These are phyloP conservation scores for Coemansia sp. DNA, from an alignment of 192 early-diverging fungal species.

Conservation along the genomic window DNA sequence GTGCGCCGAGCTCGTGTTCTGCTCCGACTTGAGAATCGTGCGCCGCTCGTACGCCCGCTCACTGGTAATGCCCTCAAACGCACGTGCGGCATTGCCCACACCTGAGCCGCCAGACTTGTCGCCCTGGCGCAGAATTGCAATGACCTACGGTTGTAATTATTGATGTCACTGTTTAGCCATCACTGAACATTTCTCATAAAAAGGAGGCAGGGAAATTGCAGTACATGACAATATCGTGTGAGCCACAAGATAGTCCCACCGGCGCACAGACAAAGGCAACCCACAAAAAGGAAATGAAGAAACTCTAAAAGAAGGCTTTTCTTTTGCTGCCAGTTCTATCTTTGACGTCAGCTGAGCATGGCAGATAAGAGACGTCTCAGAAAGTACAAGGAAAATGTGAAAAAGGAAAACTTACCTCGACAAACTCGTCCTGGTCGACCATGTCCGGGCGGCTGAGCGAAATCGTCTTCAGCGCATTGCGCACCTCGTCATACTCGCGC, in stretches of 20 bases:
- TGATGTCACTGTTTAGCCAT: background rate
- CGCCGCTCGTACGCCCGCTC: slow-evolving; percentile 62
- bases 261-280: too few species aligned
- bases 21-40: slow-evolving; percentile 85
- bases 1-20: slow-evolving; percentile 86
- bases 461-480: slow-evolving; percentile 66
- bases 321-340: background rate
- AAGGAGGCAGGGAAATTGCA: background rate
- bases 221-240: background rate
- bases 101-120: slow-evolving; percentile 26
- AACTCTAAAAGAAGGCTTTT: background rate
- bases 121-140: slow-evolving; percentile 43
- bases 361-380: background rate
- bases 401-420: slow-evolving; percentile 58
- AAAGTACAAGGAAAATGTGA: background rate
- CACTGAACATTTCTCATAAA: background rate
- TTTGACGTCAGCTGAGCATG: background rate
- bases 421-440: slow-evolving; percentile 78
- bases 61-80: slow-evolving; percentile 54
- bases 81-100: slow-evolving; percentile 23
- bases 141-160: slow-evolving; percentile 20
- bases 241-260: background rate
- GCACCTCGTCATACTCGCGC: slow-evolving; percentile 73
- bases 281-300: background rate
- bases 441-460: slow-evolving; percentile 65